A percentile compares a stretch with the other conserved stretches of the same genome.
phyloP scores from a whole-genome alignment of 2,329 filamentous ascomycete genomes.

The Fusarium sp. region DNA sequence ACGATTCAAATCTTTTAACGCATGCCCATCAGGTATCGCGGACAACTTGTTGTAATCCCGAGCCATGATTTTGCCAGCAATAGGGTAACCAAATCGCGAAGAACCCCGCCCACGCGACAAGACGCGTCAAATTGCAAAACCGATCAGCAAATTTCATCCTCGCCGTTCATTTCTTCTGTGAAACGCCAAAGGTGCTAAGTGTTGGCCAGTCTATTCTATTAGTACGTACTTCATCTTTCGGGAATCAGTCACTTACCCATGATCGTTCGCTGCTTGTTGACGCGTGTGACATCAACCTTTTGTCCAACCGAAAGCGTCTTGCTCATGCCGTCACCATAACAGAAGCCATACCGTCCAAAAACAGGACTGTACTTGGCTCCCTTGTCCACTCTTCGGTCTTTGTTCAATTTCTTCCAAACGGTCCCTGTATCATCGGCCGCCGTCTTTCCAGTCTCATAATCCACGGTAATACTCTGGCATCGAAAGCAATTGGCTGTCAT shows the following conservation, averaged over 20 bases:
- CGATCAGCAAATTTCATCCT: neutral
- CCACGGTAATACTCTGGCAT: constrained; percentile 43
- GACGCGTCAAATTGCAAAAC: neutral
- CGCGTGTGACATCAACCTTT: constrained; percentile 13
- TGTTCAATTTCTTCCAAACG: constrained; percentile 44
- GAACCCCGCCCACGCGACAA: neutral
- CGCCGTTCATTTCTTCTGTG: constrained; percentile 16
- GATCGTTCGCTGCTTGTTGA: constrained; percentile 30
- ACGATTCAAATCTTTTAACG: neutral
- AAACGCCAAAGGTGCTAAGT: constrained; percentile 27
- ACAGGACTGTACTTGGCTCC: constrained; percentile 43
- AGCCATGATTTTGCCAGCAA: neutral
- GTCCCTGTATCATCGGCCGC: constrained; percentile 34
- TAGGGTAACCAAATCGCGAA: neutral
- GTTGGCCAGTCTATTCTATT: constrained; percentile 36
- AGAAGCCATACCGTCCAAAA: constrained; percentile 42
- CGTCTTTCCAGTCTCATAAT: constrained; percentile 37
- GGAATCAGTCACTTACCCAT: constrained; percentile 26
- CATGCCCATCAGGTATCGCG: neutral
- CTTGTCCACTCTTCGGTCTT: constrained; percentile 38
- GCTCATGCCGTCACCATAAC: constrained; percentile 23
- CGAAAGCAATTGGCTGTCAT: constrained; percentile 41
- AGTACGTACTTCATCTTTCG: rapidly evolving
- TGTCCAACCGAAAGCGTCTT: constrained; percentile 24
- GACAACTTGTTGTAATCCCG: neutral